Conservation (phyloP, 805 yeast species). For the Clavispora fructus region DNA sequence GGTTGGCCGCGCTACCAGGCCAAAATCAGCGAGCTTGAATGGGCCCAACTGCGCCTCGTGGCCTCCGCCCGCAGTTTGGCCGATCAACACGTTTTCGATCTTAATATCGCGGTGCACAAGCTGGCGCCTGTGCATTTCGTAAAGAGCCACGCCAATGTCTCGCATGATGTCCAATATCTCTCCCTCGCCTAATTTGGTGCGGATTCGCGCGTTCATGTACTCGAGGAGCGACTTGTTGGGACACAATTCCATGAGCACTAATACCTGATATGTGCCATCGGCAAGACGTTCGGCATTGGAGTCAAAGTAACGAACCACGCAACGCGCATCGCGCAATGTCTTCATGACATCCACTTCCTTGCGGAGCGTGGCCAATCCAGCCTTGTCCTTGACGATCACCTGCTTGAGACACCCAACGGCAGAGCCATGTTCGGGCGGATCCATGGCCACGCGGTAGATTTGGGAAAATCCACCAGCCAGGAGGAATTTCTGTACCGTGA, state of each 20-base stretch:
- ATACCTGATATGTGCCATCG: slow-evolving; percentile 67
- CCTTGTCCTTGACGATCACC: slow-evolving; percentile 67
- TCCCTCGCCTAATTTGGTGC: slow-evolving; percentile 67
- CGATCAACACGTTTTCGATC: slow-evolving; percentile 88
- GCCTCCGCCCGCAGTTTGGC: slow-evolving; percentile 24
- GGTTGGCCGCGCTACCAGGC: slow-evolving; percentile 68
- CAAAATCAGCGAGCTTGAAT: slow-evolving; percentile 90
- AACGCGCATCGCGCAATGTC: slow-evolving; percentile 47
- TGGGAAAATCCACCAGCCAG: slow-evolving; percentile 75
- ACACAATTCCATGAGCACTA: slow-evolving; percentile 90
- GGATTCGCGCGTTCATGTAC: slow-evolving; percentile 81
- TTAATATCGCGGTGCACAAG: slow-evolving; percentile 90
- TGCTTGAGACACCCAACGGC: slow-evolving; percentile 65
- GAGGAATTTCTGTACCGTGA: slow-evolving; percentile 29
- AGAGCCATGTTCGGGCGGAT: slow-evolving; percentile 40
- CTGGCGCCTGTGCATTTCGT: slow-evolving; percentile 77
- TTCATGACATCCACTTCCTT: slow-evolving; percentile 81
- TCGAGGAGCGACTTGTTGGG: slow-evolving; percentile 83
- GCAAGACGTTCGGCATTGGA: slow-evolving; percentile 65
- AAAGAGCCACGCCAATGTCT: slow-evolving; percentile 74
- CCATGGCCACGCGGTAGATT: slow-evolving; percentile 59
- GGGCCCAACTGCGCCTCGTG: slow-evolving; percentile 31
- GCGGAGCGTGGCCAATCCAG: slow-evolving; percentile 58
- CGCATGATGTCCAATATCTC: slow-evolving; percentile 81
- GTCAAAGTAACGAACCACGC: slow-evolving; percentile 67